Base-by-base conservation (phyloP, 305 asterid species). In the Fraxinus sp. region DNA sequence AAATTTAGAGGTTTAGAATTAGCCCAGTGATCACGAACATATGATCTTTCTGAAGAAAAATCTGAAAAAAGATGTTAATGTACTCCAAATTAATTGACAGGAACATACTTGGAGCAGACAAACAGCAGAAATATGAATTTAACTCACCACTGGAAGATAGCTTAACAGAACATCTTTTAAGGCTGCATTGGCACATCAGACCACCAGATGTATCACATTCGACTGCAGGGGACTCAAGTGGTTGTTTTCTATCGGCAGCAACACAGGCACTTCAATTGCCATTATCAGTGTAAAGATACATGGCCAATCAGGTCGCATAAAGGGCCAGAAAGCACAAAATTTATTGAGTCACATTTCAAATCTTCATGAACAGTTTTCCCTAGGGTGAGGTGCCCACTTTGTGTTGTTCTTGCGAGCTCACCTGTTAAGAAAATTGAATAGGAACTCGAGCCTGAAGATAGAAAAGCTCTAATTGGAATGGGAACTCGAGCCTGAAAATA, bases 141-240 rank as follows among this genome's bases (percentile, higher is more conserved):
- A 81, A 78, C 96, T 82, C 76, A 93, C 97, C 93, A 62, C 87
- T 90, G 18, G 83, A 84, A 83, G 85, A 82, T 80, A 85, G 75
- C 46, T 78, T 89, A 28, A 79, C 76, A 20, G 81, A 79, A 80
- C 78, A 84, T 79, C n/a, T 85, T 68, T 82, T 88, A 59, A 77
- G 83, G 44, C 74, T 66, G 85, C 94, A 88, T 55, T 64, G 87
- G 77, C 89, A 80, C 70, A 59, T 74, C 79, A 55, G 11, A 75
- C 82, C 72, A 62, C 76, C 83, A 79, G 88, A 88, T 39, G 84
- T 84, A 37, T 78, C 79, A 87, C 89, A 87, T 84, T 79, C 82
- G 78, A 90, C 86, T 85, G 83, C 86, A 78, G 80, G 36, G 39
- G 82, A 81, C 77, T 80, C 84, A 68, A 74, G 32, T 70, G 85